phyloP scores from a whole-genome alignment of 805 yeast species.

The Barnettozyma salicaria region DNA sequence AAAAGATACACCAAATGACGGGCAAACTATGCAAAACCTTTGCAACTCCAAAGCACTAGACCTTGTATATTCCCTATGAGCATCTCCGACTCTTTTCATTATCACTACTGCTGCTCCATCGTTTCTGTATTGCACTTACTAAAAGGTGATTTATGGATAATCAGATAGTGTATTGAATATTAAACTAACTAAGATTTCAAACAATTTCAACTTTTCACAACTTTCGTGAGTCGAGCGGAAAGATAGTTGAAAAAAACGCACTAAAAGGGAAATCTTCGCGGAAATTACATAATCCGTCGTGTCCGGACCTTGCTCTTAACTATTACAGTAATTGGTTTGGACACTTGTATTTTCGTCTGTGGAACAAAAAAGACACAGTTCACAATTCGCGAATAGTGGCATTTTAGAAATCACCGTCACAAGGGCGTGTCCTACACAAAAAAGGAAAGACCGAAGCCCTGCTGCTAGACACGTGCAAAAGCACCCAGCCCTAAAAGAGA shows the following conservation, averaged over 20 bases:
- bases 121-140: conserved; percentile 7
- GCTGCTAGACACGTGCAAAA: too few relatives aligned
- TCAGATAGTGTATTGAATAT: conserved; percentile 3
- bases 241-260: background rate
- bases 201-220: conserved; percentile 9
- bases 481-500: too few relatives aligned
- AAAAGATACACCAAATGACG: too few relatives aligned
- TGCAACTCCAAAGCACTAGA: too few relatives aligned
- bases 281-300: background rate
- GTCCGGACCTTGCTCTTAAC: background rate
- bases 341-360: too few relatives aligned
- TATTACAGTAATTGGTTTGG: too few relatives aligned
- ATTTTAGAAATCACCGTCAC: too few relatives aligned
- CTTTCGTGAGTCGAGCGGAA: conserved; percentile 2
- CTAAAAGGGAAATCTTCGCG: conserved; percentile 1
- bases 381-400: too few relatives aligned
- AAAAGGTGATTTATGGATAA: conserved; percentile 11
- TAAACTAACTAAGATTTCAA: conserved; percentile 6
- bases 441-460: too few relatives aligned
- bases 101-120: background rate
- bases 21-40: too few relatives aligned
- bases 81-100: background rate
- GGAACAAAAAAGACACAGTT: too few relatives aligned
- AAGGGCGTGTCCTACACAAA: too few relatives aligned
- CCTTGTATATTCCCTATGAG: background rate